Conservation (phyloP, 495 filamentous ascomycete species). For the Penicillium subrubescens region DNA sequence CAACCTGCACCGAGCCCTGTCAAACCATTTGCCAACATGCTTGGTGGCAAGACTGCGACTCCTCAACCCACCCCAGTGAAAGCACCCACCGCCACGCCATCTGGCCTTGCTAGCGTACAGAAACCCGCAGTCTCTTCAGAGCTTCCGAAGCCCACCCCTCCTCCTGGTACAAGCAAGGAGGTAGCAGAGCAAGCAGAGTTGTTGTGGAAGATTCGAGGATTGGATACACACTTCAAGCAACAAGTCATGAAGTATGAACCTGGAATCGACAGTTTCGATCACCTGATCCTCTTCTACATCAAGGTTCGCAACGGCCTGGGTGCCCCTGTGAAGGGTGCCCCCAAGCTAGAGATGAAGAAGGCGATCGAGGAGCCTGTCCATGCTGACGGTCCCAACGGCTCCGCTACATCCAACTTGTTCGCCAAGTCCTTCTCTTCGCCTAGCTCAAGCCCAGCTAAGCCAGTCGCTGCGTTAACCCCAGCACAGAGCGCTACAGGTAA, state of each 20-base stretch:
- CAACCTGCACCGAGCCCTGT: conserved; percentile 19
- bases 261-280: conserved; percentile 33
- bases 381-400: conserved; percentile 22
- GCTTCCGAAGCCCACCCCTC: conserved; percentile 21
- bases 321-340: conserved; percentile 24
- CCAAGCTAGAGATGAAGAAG: neutral
- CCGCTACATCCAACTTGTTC: conserved; percentile 43
- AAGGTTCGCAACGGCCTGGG: conserved; percentile 38
- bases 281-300: conserved; percentile 37
- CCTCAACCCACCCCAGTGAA: neutral
- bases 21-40: conserved; percentile 35
- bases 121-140: neutral
- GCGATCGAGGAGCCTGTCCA: neutral
- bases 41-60: conserved; percentile 13
- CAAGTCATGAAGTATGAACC: conserved; percentile 34
- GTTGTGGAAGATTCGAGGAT: conserved; percentile 28
- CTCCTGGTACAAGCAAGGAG: conserved; percentile 17
- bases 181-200: conserved; percentile 24
- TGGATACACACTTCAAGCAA: conserved; percentile 39
- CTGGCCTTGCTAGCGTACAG: neutral
- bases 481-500: conserved; percentile 15
- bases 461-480: conserved; percentile 7
- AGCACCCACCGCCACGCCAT: neutral
- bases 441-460: conserved; percentile 14
- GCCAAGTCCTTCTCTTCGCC: conserved; percentile 47